Percentiles rank a stretch among this genome's conserved stretches.
phyloP scores from a whole-genome alignment of 2,329 filamentous ascomycete genomes.

The Apiospora koreana region DNA sequence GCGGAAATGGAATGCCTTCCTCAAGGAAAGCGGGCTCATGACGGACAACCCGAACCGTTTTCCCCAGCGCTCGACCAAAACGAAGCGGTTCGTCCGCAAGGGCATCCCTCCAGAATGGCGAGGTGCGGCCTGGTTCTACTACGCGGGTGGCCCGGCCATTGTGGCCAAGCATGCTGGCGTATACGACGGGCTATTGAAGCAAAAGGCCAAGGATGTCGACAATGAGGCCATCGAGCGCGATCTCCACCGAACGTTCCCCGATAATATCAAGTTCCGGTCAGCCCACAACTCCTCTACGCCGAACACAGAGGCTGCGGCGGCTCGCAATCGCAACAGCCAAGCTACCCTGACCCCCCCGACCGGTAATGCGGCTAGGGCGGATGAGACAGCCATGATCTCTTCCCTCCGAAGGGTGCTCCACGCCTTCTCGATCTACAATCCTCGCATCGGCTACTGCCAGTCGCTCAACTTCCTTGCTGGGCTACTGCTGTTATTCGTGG shows the following conservation, averaged over 20 bases:
- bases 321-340: slow-evolving; percentile 35
- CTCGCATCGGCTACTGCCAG: slow-evolving; percentile 91
- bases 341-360: slow-evolving; percentile 35
- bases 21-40: slow-evolving; percentile 75
- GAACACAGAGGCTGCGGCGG: slow-evolving; percentile 28
- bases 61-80: slow-evolving; percentile 76
- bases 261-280: slow-evolving; percentile 89
- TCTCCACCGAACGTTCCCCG: slow-evolving; percentile 89
- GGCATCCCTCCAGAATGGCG: slow-evolving; percentile 93
- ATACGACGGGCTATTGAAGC: slow-evolving; percentile 70
- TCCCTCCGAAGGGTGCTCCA: slow-evolving; percentile 83
- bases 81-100: slow-evolving; percentile 89
- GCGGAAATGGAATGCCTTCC: slow-evolving; percentile 79
- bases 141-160: slow-evolving; percentile 82
- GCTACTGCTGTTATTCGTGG: slow-evolving; percentile 83
- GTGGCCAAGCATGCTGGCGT: slow-evolving; percentile 74
- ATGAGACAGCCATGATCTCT: slow-evolving; percentile 77
- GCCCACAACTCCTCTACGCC: slow-evolving; percentile 34
- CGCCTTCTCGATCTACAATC: slow-evolving; percentile 89
- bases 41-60: slow-evolving; percentile 75
- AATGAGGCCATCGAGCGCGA: slow-evolving; percentile 92
- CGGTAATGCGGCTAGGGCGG: slow-evolving; percentile 28
- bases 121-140: slow-evolving; percentile 97
- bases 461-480: slow-evolving; percentile 94
- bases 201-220: slow-evolving; percentile 69